phyloP scores from a whole-genome alignment of 176 grass and related monocot species.

The Sorghum bicolor region DNA sequence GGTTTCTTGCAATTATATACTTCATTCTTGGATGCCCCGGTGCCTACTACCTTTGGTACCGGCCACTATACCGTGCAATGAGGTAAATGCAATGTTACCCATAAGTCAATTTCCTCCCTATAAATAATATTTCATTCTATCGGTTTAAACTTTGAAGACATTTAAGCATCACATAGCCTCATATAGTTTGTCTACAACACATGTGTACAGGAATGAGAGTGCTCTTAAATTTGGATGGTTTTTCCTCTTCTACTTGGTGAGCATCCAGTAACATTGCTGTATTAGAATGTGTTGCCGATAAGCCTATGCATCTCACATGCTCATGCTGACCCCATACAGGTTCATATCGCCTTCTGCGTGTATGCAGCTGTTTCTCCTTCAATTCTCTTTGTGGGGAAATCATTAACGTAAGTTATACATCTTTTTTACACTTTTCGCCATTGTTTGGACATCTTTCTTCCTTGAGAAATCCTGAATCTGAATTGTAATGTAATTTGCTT shows the following conservation, averaged over 20 bases:
- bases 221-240: slow-evolving; percentile 74
- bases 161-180: background rate
- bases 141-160: background rate
- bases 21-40: slow-evolving; percentile 71
- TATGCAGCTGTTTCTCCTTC: slow-evolving; percentile 71
- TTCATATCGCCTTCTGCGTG: slow-evolving; percentile 65
- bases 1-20: slow-evolving; percentile 75
- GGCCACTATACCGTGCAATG: slow-evolving; percentile 74
- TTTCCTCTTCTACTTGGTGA: slow-evolving; percentile 70
- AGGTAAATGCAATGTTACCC: slow-evolving; percentile 28
- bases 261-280: background rate
- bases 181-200: background rate
- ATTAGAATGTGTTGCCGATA: background rate
- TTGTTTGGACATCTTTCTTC: background rate
- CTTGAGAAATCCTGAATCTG: background rate
- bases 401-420: slow-evolving; percentile 50
- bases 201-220: slow-evolving; percentile 62
- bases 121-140: background rate
- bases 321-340: slow-evolving; percentile 28
- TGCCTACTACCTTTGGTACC: slow-evolving; percentile 65
- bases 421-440: background rate
- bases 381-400: slow-evolving; percentile 65
- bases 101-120: background rate
- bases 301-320: background rate
- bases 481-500: background rate